Evolutionary conservation across 805 yeast species (phyloP).

Genomic region (Yarrowia keelungensis): DNA sequence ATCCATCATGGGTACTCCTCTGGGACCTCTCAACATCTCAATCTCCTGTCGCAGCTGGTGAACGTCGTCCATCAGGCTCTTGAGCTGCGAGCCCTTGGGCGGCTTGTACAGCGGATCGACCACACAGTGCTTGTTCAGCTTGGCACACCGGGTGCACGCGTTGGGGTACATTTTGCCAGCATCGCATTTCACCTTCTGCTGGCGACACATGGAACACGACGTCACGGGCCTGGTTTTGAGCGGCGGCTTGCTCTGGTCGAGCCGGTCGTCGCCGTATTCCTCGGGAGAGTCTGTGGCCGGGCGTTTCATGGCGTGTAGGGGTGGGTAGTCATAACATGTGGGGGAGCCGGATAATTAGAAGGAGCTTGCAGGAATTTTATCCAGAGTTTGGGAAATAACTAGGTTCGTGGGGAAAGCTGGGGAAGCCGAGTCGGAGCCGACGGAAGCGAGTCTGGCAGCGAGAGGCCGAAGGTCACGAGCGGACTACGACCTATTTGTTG

Average conservation of each 20-base stretch:
- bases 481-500: neutral
- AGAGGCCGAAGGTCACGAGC: neutral
- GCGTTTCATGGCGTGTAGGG: slow-evolving; percentile 11
- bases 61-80: slow-evolving; percentile 80
- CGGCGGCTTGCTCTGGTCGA: neutral
- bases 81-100: slow-evolving; percentile 89
- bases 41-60: slow-evolving; percentile 79
- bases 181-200: slow-evolving; percentile 91
- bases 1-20: too few relatives aligned
- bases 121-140: slow-evolving; percentile 81
- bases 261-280: slow-evolving; percentile 11
- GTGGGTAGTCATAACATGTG: neutral
- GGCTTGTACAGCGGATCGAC: slow-evolving; percentile 93
- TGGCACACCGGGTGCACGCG: slow-evolving; percentile 82
- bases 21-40: slow-evolving; percentile 43
- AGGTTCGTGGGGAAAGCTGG: slow-evolving; percentile 2
- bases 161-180: slow-evolving; percentile 83
- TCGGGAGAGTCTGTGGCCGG: slow-evolving; percentile 28
- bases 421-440: neutral
- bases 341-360: neutral
- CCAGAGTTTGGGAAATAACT: neutral
- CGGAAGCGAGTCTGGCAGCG: neutral
- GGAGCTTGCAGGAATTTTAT: slow-evolving; percentile 1
- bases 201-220: slow-evolving; percentile 92
- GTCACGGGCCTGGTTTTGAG: slow-evolving; percentile 81